These are phyloP conservation scores for Alternaria longipes DNA, from an alignment of 2,329 filamentous ascomycete genomes.

Conservation along the genomic window DNA sequence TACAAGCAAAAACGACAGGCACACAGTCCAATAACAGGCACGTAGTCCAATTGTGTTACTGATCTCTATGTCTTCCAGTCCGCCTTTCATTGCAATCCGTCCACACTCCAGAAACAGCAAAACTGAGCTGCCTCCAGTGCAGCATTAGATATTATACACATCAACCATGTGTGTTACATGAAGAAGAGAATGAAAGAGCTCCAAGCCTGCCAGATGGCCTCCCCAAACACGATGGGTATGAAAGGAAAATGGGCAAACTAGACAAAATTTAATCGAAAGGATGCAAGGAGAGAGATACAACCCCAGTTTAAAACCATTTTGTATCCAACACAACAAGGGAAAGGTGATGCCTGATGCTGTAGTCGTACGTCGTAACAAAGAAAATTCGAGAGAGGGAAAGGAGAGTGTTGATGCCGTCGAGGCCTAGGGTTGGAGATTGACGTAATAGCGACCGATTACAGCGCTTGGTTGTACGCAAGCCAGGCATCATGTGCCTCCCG, in stretches of 20 bases:
- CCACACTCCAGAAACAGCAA: slow-evolving; percentile 8
- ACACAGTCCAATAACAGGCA: neutral
- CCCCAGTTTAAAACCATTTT: slow-evolving; percentile 16
- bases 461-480: slow-evolving; percentile 44
- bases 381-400: slow-evolving; percentile 14
- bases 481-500: slow-evolving; percentile 51
- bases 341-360: slow-evolving; percentile 19
- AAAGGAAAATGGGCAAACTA: slow-evolving; percentile 16
- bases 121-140: slow-evolving; percentile 20
- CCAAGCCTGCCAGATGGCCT: slow-evolving; percentile 19
- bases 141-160: slow-evolving; percentile 46
- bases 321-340: slow-evolving; percentile 18
- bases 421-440: neutral
- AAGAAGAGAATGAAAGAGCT: slow-evolving; percentile 7
- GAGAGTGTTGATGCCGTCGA: slow-evolving; percentile 12
- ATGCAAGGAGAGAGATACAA: slow-evolving; percentile 14
- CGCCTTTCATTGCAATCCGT: slow-evolving; percentile 5
- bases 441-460: slow-evolving; percentile 13
- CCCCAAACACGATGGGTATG: slow-evolving; percentile 19
- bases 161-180: slow-evolving; percentile 9
- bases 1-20: neutral
- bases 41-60: neutral
- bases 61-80: slow-evolving; percentile 10
- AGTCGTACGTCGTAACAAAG: slow-evolving; percentile 21
- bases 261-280: slow-evolving; percentile 2